phyloP scores from a whole-genome alignment of 768 basidiomycete species.

The Chalciporus chontae region DNA sequence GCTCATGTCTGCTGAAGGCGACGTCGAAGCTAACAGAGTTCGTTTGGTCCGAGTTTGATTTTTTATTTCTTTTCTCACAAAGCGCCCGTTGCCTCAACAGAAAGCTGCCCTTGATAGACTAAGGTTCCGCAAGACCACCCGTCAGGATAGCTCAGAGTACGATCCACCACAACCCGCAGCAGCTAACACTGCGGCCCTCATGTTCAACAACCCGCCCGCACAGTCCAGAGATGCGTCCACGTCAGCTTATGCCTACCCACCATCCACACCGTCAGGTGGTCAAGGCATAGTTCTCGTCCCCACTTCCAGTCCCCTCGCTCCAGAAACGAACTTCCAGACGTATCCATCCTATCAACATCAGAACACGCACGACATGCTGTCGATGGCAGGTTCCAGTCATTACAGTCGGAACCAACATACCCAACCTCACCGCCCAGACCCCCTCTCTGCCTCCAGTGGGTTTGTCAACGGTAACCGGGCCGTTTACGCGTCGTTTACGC shows the following conservation, averaged over 20 bases:
- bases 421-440: conserved; percentile 41
- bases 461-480: conserved; percentile 43
- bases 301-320: conserved; percentile 61
- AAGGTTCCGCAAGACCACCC: conserved; percentile 44
- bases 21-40: conserved; percentile 49
- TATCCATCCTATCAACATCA: conserved; percentile 40
- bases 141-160: conserved; percentile 26
- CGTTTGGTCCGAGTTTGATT: conserved; percentile 33
- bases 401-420: conserved; percentile 35
- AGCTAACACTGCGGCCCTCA: conserved; percentile 54
- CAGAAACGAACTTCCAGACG: conserved; percentile 37
- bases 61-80: conserved; percentile 30
- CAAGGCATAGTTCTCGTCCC: conserved; percentile 67
- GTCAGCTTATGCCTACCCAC: conserved; percentile 57
- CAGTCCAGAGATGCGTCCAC: conserved; percentile 80
- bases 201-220: conserved; percentile 40
- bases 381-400: conserved; percentile 37
- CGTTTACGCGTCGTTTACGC: conserved; percentile 54
- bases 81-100: conserved; percentile 33
- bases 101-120: conserved; percentile 44
- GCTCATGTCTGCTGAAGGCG: conserved; percentile 48
- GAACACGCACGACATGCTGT: conserved; percentile 40
- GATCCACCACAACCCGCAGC: conserved; percentile 50
- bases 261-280: conserved; percentile 38
- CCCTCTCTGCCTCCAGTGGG: conserved; percentile 56